Evolutionary conservation across 306 rosid genomes (phyloP), one percentile per base, ranked within the genome.

Genomic region (Crataegus laevigata): DNA sequence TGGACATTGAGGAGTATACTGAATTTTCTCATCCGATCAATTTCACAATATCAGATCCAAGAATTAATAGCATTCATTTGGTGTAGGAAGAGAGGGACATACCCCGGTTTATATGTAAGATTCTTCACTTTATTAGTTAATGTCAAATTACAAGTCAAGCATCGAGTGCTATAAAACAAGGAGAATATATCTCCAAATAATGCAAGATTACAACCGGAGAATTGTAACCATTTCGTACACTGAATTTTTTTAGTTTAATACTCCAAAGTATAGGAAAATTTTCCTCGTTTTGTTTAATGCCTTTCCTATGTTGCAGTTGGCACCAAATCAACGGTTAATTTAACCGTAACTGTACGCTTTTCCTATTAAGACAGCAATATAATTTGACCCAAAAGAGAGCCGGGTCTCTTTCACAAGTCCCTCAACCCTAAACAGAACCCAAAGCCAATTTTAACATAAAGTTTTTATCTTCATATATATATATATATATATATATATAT

Each of bases 381-480:
- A 19, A 10, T 47, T 76, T 76, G 58, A 67, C 74, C 63, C n/a
- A 59, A 72, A 72, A 40, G 68, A 38, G 75, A n/a, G n/a, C n/a
- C 75, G 14, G 11, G 54, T 4, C 12, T 58, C 75, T n/a, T 36
- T 65, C 69, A 21, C 38, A 54, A 8, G 47, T 58, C 61, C 67
- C 55, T 45, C 6, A 21, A 22, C 76, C 54, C 36, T 47, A 47
- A 58, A 36, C n/a, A 18, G 67, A 17, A 72, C 58, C 66, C 68
- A 38, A 72, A 73, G 68, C 66, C 68, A 59, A 40, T 73, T 38
- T 59, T 13, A 22, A 51, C 62, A 32, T 34, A 22, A 57, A 72
- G 5, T 15, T 30, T 29, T 26, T 32, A 28, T 28, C 15, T 21
- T 11, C 11, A 5, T 69, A 6, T 30, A n/a, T 22, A 22, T 7